Evolutionary conservation across 805 yeast genomes (phyloP).

Genomic region (Dipodascus albidus): DNA sequence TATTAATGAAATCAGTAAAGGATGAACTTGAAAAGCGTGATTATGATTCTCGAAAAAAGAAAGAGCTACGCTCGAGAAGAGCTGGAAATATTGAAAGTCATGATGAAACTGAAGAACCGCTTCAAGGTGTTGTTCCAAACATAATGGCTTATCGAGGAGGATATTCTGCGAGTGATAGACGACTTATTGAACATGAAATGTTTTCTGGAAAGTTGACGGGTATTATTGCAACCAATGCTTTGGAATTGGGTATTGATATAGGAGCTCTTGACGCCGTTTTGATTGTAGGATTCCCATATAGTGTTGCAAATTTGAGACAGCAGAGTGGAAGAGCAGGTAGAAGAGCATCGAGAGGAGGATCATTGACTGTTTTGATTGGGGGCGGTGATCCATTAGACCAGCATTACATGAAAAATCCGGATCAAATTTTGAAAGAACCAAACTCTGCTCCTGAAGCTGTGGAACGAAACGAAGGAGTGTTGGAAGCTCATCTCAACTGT

Average conservation of each 20-base stretch:
- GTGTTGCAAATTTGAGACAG: constrained; percentile 81
- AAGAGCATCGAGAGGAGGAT: constrained; percentile 51
- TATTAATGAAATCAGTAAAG: constrained; percentile 74
- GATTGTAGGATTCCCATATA: constrained; percentile 85
- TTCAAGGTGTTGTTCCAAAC: constrained; percentile 30
- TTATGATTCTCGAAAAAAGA: constrained; percentile 4
- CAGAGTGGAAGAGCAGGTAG: constrained; percentile 98
- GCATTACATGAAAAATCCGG: constrained; percentile 62
- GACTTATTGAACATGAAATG: constrained; percentile 83
- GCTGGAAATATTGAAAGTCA: neutral
- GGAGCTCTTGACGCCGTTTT: constrained; percentile 87
- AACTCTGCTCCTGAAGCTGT: constrained; percentile 51
- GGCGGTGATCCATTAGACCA: constrained; percentile 77
- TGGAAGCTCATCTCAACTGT: constrained; percentile 84
- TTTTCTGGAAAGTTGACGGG: constrained; percentile 78
- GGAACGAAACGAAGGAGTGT: constrained; percentile 46
- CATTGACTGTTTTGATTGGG: constrained; percentile 75
- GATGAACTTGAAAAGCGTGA: constrained; percentile 31
- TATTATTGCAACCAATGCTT: constrained; percentile 87
- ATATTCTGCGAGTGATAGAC: constrained; percentile 72
- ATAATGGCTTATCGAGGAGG: constrained; percentile 96
- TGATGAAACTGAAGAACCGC: constrained; percentile 23
- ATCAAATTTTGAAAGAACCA: constrained; percentile 37
- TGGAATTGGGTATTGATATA: constrained; percentile 92
- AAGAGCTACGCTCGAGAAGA: neutral